Conservation (phyloP, 2,329 filamentous ascomycete genomes). For the Aspergillus transmontanensis region DNA sequence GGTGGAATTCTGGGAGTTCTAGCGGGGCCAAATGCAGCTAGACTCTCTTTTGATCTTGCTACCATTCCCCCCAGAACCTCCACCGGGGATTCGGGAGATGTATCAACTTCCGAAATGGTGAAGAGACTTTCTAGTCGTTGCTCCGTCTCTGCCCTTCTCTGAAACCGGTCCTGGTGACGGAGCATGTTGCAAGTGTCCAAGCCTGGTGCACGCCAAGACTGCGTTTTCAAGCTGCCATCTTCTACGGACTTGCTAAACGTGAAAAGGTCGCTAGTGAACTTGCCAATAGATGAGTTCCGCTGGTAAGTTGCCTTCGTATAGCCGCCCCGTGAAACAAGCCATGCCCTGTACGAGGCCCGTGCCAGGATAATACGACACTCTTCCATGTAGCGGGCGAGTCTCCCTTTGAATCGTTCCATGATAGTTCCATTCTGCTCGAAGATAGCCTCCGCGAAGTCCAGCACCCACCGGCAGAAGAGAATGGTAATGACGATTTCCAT, state of each 20-base stretch:
- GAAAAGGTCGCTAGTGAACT: conserved; percentile 27
- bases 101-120: conserved; percentile 12
- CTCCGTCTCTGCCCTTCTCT: conserved; percentile 15
- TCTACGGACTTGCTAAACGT: conserved; percentile 23
- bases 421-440: conserved; percentile 14
- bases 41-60: conserved; percentile 8
- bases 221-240: conserved; percentile 15
- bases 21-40: not conserved
- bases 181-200: conserved; percentile 24
- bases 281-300: conserved; percentile 17
- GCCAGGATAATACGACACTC: conserved; percentile 30
- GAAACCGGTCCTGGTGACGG: conserved; percentile 18
- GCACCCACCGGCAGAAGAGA: conserved; percentile 33
- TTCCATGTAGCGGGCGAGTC: conserved; percentile 20
- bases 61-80: conserved; percentile 15
- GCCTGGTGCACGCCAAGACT: conserved; percentile 21
- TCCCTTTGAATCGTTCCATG: conserved; percentile 13
- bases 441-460: conserved; percentile 29
- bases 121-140: conserved; percentile 23
- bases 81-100: not conserved
- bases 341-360: conserved; percentile 30
- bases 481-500: conserved; percentile 36
- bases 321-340: conserved; percentile 28
- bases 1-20: not conserved
- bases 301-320: conserved; percentile 16